Evolutionary conservation across 139 green algal genomes (phyloP).

Genomic region (Coccomyxa sp.): DNA sequence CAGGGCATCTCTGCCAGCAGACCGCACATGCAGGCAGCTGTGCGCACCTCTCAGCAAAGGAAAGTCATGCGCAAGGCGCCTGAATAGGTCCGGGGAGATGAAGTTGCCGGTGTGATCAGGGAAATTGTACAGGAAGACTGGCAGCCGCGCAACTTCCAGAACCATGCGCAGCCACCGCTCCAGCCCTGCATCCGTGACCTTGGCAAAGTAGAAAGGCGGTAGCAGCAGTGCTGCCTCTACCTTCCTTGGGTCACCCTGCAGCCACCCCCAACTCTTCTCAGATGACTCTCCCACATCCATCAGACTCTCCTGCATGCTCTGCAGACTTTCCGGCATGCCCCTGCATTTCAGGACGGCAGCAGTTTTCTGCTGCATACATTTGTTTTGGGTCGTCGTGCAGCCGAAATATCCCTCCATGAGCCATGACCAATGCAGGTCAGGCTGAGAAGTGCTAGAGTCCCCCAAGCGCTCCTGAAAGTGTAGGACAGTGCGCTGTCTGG

Average conservation of each 20-base stretch:
- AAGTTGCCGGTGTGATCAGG: slow-evolving; percentile 11
- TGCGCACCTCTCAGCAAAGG: slow-evolving; percentile 4
- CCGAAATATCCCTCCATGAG: too few relatives aligned
- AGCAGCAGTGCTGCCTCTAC: slow-evolving; percentile 17
- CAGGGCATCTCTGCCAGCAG: too few relatives aligned
- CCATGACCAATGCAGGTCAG: too few relatives aligned
- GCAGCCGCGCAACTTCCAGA: slow-evolving; percentile 5
- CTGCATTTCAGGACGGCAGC: too few relatives aligned
- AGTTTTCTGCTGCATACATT: too few relatives aligned
- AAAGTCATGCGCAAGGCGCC: slow-evolving; percentile 9
- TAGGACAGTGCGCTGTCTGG: too few relatives aligned
- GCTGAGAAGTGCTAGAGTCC: too few relatives aligned
- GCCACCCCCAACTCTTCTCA: too few relatives aligned
- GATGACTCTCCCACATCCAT: not conserved
- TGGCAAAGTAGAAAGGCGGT: slow-evolving; percentile 14
- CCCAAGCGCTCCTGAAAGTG: too few relatives aligned
- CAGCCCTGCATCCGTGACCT: slow-evolving; percentile 9
- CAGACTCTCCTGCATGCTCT: not conserved
- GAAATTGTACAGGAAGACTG: slow-evolving; percentile 17
- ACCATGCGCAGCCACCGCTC: slow-evolving; percentile 5
- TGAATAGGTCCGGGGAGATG: slow-evolving; percentile 9
- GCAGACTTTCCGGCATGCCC: not conserved
- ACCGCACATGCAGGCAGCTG: too few relatives aligned
- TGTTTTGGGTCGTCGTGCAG: too few relatives aligned
- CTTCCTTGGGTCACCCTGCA: slow-evolving; percentile 5